phyloP scores from a whole-genome alignment of 345 rosid species.

The Noccaea caerulescens region DNA sequence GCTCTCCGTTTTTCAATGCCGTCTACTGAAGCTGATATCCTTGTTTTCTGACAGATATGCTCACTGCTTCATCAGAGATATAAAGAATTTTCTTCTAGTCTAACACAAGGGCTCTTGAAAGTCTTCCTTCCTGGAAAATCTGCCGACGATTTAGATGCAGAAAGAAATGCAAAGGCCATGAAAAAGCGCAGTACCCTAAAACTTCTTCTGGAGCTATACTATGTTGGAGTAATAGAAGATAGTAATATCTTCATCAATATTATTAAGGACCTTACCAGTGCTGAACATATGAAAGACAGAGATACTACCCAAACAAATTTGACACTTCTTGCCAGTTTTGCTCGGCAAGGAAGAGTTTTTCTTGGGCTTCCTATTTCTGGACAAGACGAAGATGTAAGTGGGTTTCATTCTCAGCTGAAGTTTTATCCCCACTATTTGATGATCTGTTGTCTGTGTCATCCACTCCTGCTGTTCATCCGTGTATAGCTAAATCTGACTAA shows the following conservation, averaged over 20 bases:
- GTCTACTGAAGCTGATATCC: slow-evolving; percentile 28
- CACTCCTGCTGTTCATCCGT: slow-evolving; percentile 4
- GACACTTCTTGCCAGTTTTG: slow-evolving; percentile 94
- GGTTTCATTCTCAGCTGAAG: slow-evolving; percentile 25
- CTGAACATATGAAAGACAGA: slow-evolving; percentile 84
- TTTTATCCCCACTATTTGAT: slow-evolving; percentile 5
- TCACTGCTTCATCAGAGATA: slow-evolving; percentile 98
- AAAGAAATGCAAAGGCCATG: slow-evolving; percentile 87
- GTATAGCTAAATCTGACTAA: slow-evolving; percentile 35
- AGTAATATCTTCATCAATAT: slow-evolving; percentile 72
- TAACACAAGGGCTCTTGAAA: slow-evolving; percentile 85
- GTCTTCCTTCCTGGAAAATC: slow-evolving; percentile 94
- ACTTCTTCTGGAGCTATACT: slow-evolving; percentile 89
- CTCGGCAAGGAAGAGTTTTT: slow-evolving; percentile 95
- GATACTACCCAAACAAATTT: slow-evolving; percentile 91
- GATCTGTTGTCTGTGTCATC: slow-evolving; percentile 17
- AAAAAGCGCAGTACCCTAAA: slow-evolving; percentile 93
- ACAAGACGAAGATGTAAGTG: slow-evolving; percentile 87
- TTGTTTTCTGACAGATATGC: slow-evolving; percentile 67
- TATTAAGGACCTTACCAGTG: slow-evolving; percentile 81
- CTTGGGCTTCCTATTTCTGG: slow-evolving; percentile 90
- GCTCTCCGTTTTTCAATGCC: slow-evolving; percentile 7
- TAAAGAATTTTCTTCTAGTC: slow-evolving; percentile 88
- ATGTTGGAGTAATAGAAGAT: slow-evolving; percentile 93
- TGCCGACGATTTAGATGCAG: slow-evolving; percentile 83